Conservation (phyloP, 352 stramenopile species). For the Phytophthora hybrid region DNA sequence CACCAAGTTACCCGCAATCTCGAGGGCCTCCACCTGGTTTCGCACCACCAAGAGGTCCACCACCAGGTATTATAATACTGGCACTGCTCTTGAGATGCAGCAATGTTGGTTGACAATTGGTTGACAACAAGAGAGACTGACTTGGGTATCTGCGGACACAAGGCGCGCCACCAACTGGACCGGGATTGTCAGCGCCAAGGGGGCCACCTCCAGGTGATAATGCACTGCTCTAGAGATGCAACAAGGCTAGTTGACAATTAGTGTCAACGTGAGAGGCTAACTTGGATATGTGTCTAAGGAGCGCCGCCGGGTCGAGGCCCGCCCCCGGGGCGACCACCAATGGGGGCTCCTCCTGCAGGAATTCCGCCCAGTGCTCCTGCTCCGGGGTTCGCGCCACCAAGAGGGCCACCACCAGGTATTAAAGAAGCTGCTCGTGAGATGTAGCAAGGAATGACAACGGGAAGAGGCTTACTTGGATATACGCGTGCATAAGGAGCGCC, state of each 20-base stretch:
- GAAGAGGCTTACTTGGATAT: too few relatives aligned
- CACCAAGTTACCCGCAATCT: slow-evolving; percentile 62
- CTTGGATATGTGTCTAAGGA: slow-evolving; percentile 16
- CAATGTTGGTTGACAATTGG: background rate
- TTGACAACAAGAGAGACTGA: background rate
- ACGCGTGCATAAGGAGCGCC: slow-evolving; percentile 14
- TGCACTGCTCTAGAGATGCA: background rate
- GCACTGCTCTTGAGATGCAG: background rate
- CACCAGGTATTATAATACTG: slow-evolving; percentile 40
- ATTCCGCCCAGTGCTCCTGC: too few relatives aligned
- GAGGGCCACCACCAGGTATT: slow-evolving; percentile 32
- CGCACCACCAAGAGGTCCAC: slow-evolving; percentile 53
- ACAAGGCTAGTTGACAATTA: background rate
- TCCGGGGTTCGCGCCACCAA: slow-evolving; percentile 23
- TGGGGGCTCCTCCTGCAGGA: background rate
- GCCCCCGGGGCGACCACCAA: slow-evolving; percentile 13
- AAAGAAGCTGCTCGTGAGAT: too few relatives aligned
- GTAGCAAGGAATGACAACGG: too few relatives aligned
- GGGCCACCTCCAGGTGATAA: background rate
- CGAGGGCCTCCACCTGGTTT: slow-evolving; percentile 60
- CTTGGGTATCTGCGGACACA: background rate
- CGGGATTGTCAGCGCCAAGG: too few relatives aligned
- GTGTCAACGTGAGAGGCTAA: background rate
- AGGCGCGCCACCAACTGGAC: too few relatives aligned
- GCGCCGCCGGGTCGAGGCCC: slow-evolving; percentile 26